Base-by-base conservation (phyloP, 768 basidiomycete genomes). In the Boletus eberwhitei region DNA sequence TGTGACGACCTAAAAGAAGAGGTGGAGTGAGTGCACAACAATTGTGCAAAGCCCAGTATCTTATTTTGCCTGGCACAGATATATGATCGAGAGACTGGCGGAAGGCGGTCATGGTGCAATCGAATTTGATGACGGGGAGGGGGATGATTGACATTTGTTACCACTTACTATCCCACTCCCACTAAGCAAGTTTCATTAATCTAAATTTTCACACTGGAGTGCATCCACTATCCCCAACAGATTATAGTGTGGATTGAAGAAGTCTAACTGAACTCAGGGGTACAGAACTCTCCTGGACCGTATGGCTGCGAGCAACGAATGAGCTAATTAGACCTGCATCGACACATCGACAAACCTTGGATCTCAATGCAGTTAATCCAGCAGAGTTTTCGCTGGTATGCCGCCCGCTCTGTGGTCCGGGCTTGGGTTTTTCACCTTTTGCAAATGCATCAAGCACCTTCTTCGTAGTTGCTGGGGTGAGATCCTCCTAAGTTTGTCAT, bases 311-410 rank as follows among this genome's bases (percentile, higher is more conserved):
- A 62, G 56, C 50, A 50, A 55, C 46, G 45, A 57, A 46, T 63
- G 49, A 54, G 54, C 31, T 31, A 26, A 59, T 41, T 31, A 19
- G n/a, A 31, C 36, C 13, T 39, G 13, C 43, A n/a, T 31, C 19
- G 36, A 22, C 36, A 52, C 7, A 13, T 29, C 16, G 32, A 60
- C 75, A 40, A 55, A 89, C 92, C 81, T 92, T 88, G 44, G 79
- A 77, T 19, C 85, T 80, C 34, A 94, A 77, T 37, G 89, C 75
- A 24, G 95, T 97, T 54, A 96, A 75, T 38, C 92, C 93, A 14
- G 90, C 92, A 12, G 93, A 91, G 74, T 97, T 97, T 75, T 98
- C 95, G 58, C 88, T 92, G 1, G 93, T 95, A 42, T 79, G 78
- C 54, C 95, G 81, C 32, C 88, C 84, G 54, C 86, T 87, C 68